A percentile compares a stretch with the other conserved stretches of the same genome.
phyloP scores from a whole-genome alignment of 345 rosid species.

The Luvunga scandens region DNA sequence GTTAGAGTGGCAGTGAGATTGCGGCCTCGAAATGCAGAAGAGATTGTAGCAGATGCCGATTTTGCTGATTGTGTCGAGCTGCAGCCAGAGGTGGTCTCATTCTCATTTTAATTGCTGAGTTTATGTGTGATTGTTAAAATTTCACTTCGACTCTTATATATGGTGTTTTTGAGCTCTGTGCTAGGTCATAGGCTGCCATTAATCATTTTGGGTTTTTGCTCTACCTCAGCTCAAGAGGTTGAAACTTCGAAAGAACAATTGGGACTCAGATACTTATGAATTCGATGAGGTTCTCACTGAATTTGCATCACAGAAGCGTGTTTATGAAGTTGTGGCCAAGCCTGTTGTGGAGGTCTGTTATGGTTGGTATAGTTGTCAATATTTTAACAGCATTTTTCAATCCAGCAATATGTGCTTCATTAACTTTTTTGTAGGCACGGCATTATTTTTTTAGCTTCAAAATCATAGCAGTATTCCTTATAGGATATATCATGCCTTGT shows the following conservation, averaged over 20 bases:
- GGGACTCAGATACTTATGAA: constrained; percentile 95
- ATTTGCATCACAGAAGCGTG: constrained; percentile 94
- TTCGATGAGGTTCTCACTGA: constrained; percentile 97
- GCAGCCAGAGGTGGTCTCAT: constrained; percentile 76
- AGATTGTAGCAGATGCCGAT: constrained; percentile 87
- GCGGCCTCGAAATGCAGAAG: constrained; percentile 88
- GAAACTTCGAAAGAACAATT: constrained; percentile 95
- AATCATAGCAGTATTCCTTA: neutral
- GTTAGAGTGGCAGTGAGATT: constrained; percentile 95
- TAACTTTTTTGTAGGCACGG: neutral
- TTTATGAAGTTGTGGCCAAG: constrained; percentile 94
- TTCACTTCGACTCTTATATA: neutral
- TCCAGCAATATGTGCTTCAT: constrained; percentile 1
- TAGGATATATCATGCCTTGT: neutral
- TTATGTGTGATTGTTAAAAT: neutral
- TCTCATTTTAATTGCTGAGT: neutral
- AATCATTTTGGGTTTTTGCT: constrained; percentile 2
- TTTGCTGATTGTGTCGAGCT: constrained; percentile 97
- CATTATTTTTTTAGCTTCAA: neutral
- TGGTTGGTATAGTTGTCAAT: neutral
- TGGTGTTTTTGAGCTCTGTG: neutral
- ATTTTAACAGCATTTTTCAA: neutral
- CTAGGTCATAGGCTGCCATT: constrained; percentile 14
- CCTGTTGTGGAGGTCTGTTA: constrained; percentile 91
- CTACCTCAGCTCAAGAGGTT: constrained; percentile 74